These are phyloP conservation scores for Ceratocystis variospora DNA, from an alignment of 2,329 filamentous ascomycete genomes.

Conservation along the genomic window DNA sequence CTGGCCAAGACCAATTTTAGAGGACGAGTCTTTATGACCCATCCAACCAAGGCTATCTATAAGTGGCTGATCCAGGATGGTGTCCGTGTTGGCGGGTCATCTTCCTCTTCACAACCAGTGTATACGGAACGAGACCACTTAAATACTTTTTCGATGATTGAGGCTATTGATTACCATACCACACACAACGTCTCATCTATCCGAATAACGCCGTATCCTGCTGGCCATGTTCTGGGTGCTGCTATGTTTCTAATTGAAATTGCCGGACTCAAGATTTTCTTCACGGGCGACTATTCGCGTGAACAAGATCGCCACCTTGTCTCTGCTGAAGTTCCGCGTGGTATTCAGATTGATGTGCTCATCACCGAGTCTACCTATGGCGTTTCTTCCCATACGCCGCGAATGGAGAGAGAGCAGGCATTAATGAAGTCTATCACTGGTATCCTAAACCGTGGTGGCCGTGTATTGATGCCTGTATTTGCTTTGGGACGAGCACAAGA, in stretches of 20 bases:
- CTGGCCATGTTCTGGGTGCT: conserved; percentile 92
- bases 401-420: conserved; percentile 78
- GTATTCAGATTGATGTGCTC: conserved; percentile 84
- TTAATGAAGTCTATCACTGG: conserved; percentile 92
- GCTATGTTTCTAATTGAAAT: conserved; percentile 99
- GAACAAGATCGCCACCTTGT: conserved; percentile 94
- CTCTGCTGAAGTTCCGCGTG: conserved; percentile 76
- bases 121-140: conserved; percentile 94
- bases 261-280: conserved; percentile 88
- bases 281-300: conserved; percentile 93
- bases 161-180: conserved; percentile 96
- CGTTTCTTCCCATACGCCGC: conserved; percentile 82
- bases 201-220: conserved; percentile 89
- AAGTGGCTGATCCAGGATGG: conserved; percentile 99
- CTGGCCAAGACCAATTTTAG: conserved; percentile 96
- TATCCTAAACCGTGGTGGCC: conserved; percentile 79
- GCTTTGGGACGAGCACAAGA: conserved; percentile 90
- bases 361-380: conserved; percentile 98
- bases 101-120: conserved; percentile 56
- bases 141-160: conserved; percentile 83
- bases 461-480: conserved; percentile 89
- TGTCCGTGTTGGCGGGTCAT: conserved; percentile 69
- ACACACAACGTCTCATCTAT: conserved; percentile 96
- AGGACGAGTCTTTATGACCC: conserved; percentile 96
- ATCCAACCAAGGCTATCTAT: conserved; percentile 98